Percentiles rank a stretch among this genome's conserved stretches.
Evolutionary conservation across 1,139 yeast species (phyloP).

Genomic region (Hyphopichia pseudoburtonii): DNA sequence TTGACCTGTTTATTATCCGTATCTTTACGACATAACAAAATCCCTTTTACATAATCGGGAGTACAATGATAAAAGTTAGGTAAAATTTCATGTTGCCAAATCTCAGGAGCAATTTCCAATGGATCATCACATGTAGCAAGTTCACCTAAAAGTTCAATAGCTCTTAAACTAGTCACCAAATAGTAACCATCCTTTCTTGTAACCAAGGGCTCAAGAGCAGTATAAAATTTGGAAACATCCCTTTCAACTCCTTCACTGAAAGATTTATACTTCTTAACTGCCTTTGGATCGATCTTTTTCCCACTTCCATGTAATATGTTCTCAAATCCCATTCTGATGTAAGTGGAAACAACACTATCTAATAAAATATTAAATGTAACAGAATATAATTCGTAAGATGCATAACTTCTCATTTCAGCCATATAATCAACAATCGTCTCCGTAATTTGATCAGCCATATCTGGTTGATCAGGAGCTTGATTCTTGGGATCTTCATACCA

Average conservation of each 20-base stretch:
- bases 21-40: conserved; percentile 46
- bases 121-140: conserved; percentile 58
- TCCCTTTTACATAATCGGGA: conserved; percentile 60
- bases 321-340: conserved; percentile 47
- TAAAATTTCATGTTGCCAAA: conserved; percentile 58
- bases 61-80: conserved; percentile 67
- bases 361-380: conserved; percentile 44
- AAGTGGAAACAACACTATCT: conserved; percentile 44
- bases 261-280: conserved; percentile 44
- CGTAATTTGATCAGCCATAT: conserved; percentile 56
- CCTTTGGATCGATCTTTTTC: conserved; percentile 58
- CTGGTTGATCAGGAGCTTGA: conserved; percentile 31
- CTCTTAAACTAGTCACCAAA: conserved; percentile 53
- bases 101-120: conserved; percentile 48
- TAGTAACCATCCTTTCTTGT: conserved; percentile 47
- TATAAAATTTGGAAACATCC: conserved; percentile 69
- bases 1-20: conserved; percentile 36
- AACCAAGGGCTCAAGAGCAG: conserved; percentile 55
- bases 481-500: conserved; percentile 51
- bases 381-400: conserved; percentile 46
- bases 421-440: conserved; percentile 78
- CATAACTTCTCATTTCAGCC: conserved; percentile 57
- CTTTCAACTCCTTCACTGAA: conserved; percentile 44
- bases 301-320: conserved; percentile 49
- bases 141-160: conserved; percentile 71